Evolutionary conservation across 177 flowering plant genomes (phyloP).

Genomic region (Vitis hybrid): DNA sequence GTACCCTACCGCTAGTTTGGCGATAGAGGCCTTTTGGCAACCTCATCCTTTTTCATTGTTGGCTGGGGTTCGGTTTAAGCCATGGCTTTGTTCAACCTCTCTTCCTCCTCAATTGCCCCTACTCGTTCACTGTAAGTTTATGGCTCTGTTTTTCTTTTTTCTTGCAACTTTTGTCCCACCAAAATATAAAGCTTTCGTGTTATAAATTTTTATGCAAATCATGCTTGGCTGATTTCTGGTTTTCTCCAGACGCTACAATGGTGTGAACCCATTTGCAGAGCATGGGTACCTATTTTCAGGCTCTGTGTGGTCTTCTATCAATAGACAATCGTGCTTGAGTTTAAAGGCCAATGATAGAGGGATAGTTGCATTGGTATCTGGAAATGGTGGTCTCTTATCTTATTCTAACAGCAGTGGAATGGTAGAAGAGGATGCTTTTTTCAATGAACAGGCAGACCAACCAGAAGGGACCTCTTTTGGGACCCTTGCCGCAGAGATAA

Average conservation of each 20-base stretch:
- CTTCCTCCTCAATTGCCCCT: too few species aligned
- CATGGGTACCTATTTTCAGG: constrained; percentile 17
- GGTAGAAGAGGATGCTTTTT: constrained; percentile 10
- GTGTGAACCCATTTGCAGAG: constrained; percentile 18
- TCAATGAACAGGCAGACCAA: neutral
- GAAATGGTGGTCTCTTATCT: constrained; percentile 32
- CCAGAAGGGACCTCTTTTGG: constrained; percentile 38
- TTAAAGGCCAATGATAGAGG: constrained; percentile 19
- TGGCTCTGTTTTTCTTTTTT: too few species aligned
- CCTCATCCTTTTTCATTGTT: too few species aligned
- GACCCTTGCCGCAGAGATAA: constrained; percentile 59
- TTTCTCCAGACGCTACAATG: constrained; percentile 17
- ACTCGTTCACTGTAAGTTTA: too few species aligned
- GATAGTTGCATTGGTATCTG: constrained; percentile 33
- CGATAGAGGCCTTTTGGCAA: too few species aligned
- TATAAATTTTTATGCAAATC: too few species aligned
- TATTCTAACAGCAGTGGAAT: constrained; percentile 13
- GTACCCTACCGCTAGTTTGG: too few species aligned
- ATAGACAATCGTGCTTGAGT: constrained; percentile 19
- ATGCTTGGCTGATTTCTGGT: neutral
- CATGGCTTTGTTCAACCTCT: too few species aligned
- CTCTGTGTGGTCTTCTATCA: constrained; percentile 12
- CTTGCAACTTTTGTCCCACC: too few species aligned
- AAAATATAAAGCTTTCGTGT: too few species aligned
- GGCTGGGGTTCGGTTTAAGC: too few species aligned